Percentiles rank a stretch among this genome's conserved stretches.
phyloP scores from a whole-genome alignment of 2,329 filamentous ascomycete species.

The Taxawa tesnikishii region DNA sequence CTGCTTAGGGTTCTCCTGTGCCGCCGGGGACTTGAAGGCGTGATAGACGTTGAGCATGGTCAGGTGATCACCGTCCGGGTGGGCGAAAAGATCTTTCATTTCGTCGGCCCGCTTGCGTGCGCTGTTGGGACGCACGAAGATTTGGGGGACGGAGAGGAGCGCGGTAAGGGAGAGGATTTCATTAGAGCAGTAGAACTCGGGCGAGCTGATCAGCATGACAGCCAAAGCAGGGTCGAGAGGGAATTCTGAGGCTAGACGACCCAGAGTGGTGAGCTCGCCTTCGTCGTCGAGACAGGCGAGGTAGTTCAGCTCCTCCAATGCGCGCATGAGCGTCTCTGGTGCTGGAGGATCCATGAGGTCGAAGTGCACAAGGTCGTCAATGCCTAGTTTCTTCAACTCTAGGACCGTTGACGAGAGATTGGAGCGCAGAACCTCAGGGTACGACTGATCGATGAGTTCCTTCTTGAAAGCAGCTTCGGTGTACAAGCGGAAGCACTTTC shows the following conservation, averaged over 20 bases:
- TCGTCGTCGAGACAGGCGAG: conserved; percentile 93
- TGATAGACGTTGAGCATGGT: conserved; percentile 97
- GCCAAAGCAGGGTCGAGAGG: conserved; percentile 87
- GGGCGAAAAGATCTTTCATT: conserved; percentile 91
- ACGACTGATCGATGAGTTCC: conserved; percentile 93
- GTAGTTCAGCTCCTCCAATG: conserved; percentile 94
- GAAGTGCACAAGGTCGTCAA: conserved; percentile 93
- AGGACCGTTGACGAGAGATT: conserved; percentile 92
- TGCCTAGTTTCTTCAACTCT: conserved; percentile 92
- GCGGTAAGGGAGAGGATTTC: conserved; percentile 94
- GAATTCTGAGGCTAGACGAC: conserved; percentile 83
- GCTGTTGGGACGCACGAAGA: conserved; percentile 78
- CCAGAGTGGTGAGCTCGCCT: conserved; percentile 77
- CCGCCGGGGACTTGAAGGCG: conserved; percentile 70
- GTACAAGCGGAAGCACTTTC: conserved; percentile 96
- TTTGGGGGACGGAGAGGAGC: conserved; percentile 83
- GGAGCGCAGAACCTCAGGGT: conserved; percentile 88
- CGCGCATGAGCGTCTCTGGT: conserved; percentile 96
- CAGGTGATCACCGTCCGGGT: conserved; percentile 87
- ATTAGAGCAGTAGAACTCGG: conserved; percentile 97
- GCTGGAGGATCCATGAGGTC: conserved; percentile 98
- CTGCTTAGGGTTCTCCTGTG: conserved; percentile 63
- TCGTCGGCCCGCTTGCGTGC: conserved; percentile 87
- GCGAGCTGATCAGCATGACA: conserved; percentile 95
- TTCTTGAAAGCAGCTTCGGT: conserved; percentile 95